Conservation (phyloP, 352 stramenopile genomes). For the Phytophthora multivora region DNA sequence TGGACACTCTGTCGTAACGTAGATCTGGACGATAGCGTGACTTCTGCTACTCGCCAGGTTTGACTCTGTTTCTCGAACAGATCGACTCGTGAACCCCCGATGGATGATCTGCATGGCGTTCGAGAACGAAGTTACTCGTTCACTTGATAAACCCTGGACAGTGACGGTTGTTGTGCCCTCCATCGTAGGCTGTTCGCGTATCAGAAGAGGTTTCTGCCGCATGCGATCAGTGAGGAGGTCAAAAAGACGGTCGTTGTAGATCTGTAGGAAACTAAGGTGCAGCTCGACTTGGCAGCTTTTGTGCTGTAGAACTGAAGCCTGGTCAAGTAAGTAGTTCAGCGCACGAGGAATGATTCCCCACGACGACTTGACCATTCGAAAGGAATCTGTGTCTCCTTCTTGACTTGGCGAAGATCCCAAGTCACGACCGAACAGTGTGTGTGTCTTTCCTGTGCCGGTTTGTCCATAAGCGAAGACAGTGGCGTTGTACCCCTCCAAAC, state of each 20-base stretch:
- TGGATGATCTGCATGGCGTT: slow-evolving; percentile 63
- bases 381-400: slow-evolving; percentile 5
- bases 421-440: slow-evolving; percentile 89
- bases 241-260: slow-evolving; percentile 95
- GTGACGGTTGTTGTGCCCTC: slow-evolving; percentile 63
- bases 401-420: slow-evolving; percentile 2
- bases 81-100: slow-evolving; percentile 59
- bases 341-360: slow-evolving; percentile 87
- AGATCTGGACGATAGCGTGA: slow-evolving; percentile 92
- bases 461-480: slow-evolving; percentile 94
- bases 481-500: slow-evolving; percentile 86
- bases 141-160: slow-evolving; percentile 63
- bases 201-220: slow-evolving; percentile 67
- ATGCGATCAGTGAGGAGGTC: slow-evolving; percentile 85
- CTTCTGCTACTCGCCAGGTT: slow-evolving; percentile 90
- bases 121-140: slow-evolving; percentile 42
- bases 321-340: slow-evolving; percentile 67
- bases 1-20: slow-evolving; percentile 54
- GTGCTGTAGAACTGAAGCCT: slow-evolving; percentile 6
- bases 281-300: slow-evolving; percentile 46
- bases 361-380: slow-evolving; percentile 15
- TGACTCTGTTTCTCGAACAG: slow-evolving; percentile 81
- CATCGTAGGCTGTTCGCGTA: slow-evolving; percentile 64
- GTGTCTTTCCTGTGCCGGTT: slow-evolving; percentile 92
- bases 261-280: slow-evolving; percentile 90